Evolutionary conservation across 371 early-diverging fungal genomes (phyloP), one percentile per base, ranked within the genome.

Genomic region (Circinella minor): DNA sequence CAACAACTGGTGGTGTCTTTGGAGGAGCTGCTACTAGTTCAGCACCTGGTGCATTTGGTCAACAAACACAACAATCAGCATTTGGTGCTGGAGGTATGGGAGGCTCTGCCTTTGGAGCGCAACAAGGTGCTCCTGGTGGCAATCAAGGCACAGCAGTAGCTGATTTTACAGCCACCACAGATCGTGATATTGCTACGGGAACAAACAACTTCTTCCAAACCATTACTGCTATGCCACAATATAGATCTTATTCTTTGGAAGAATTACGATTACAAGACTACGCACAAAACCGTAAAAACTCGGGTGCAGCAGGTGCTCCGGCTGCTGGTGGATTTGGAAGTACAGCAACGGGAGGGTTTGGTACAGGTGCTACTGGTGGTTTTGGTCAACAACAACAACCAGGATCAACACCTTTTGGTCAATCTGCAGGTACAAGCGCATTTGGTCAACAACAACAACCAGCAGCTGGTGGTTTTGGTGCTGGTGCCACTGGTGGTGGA

Each of bases 231-330:
- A 97, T 96, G 97, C 92, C 92, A 15, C 91, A 90, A 47, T 98
- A 98, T 76, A 86, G 86, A 66, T 89, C 86, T 60, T 95, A 81
- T 74, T 96, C 95, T 18, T 85, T 91, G 46, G 97, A 98, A 89
- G 98, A 98, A 80, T 90, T 98, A 61, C 89, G 97, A 43, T 74
- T 94, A 7, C 91, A 94, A 85, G 98, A 98, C 77, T 98, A 98
- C 70, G 77, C 82, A 62, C 90, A 93, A 73, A 90, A 90, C 55
- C 93, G 96, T 70, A 94, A 95, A 72, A 87, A 79, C 14, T 84
- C 90, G 7, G 70, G 71, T 14, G 75, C 75, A 39, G 77, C 78
- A 27, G 74, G 57, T 55, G 18, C 76, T 20, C 70, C 74, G 51
- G 67, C 74, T 6, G 69, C 76, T 14, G 47, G 66, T 59, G 76